Evolutionary conservation across 805 yeast genomes (phyloP), one percentile per base, ranked within the genome.

Genomic region (Phaffomyces opuntiae): DNA sequence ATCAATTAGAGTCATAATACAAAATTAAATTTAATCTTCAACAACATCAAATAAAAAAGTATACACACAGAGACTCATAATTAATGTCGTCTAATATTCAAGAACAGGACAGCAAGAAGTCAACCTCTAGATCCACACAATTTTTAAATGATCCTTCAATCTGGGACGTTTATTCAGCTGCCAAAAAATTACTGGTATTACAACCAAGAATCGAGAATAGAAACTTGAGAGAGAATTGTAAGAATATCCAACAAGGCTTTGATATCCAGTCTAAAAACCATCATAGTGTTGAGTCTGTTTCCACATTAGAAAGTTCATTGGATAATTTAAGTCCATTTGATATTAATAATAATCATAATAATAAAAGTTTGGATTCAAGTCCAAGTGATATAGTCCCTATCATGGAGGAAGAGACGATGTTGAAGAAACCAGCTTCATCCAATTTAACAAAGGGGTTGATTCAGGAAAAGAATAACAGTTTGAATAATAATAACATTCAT

Each of bases 101-200:
- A 12, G 36, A 5, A 31, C 34, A 31, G 24, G 24, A 25, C 39
- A n/a, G 34, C 16, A 13, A 21, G 33, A n/a, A 17, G 26, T 7
- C 17, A 7, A 33, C 14, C 2, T 13, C 27, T 19, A 26, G 6
- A 11, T 21, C 21, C n/a, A 17, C 21, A 6, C 7, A 7, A 13
- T 36, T 25, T 19, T 16, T n/a, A 21, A 42, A n/a, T 11, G 17
- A 16, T 19, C 49, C 63, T 33, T 58, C 63, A 13, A 53, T 62
- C 16, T 62, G 66, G 66, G 66, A 62, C 43, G 59, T 62, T 26
- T 62, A 60, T 47, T 45, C 60, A 2, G 61, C 62, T 36, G 66
- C 66, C 4, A 60, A 58, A 51, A 60, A 56, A 44, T 51, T 62
- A 24, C 50, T 62, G 41, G 54, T 52, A 0, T 49, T 56, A 3